phyloP scores from a whole-genome alignment of 345 rosid species.

The Acer saccharum region DNA sequence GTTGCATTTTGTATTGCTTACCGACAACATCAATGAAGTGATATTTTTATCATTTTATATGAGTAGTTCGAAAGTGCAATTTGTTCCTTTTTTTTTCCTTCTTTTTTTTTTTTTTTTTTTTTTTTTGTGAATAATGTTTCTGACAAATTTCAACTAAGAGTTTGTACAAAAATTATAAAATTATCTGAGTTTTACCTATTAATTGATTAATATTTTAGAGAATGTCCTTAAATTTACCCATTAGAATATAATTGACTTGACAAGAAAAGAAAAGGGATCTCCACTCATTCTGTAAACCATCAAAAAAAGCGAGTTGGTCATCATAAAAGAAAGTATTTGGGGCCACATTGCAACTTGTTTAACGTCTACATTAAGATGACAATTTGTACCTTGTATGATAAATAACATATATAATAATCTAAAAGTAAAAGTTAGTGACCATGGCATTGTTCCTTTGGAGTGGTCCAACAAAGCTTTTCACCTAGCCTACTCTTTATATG shows the following conservation, averaged over 20 bases:
- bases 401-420: slow-evolving; percentile 20
- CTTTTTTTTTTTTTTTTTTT: no score
- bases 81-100: no score
- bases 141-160: no score
- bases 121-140: no score
- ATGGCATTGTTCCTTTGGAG: not conserved
- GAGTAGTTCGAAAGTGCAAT: no score
- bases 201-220: no score
- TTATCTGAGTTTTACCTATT: no score
- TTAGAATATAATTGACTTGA: not conserved
- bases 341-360: slow-evolving; percentile 20
- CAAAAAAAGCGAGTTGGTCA: not conserved
- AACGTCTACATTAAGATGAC: slow-evolving; percentile 15
- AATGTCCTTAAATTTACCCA: no score
- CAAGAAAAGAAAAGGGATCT: not conserved
- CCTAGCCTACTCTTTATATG: not conserved
- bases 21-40: no score
- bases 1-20: no score
- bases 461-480: slow-evolving; percentile 20
- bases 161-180: no score
- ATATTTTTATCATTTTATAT: no score
- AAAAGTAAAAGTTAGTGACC: slow-evolving; percentile 4
- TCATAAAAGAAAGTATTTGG: not conserved
- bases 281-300: not conserved
- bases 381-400: slow-evolving; percentile 13